phyloP scores from a whole-genome alignment of 192 early-diverging fungal genomes.

The Coemansia sp. region DNA sequence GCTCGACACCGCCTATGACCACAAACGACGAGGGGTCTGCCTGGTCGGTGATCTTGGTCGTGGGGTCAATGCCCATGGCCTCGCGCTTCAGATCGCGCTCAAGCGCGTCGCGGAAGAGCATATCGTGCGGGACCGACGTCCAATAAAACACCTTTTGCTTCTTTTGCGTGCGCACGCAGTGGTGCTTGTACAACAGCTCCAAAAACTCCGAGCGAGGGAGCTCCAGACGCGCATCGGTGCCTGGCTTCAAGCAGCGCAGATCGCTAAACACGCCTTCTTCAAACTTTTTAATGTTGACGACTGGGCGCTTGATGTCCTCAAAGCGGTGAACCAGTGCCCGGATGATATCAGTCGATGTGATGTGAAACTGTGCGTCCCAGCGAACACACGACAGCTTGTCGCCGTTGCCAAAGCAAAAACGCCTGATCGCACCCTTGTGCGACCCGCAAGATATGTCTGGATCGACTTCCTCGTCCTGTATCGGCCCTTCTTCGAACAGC shows the following conservation, averaged over 20 bases:
- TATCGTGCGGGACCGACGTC: constrained; percentile 92
- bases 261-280: constrained; percentile 98
- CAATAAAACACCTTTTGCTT: constrained; percentile 99
- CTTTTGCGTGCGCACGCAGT: constrained; percentile 97
- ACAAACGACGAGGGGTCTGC: constrained; percentile 40
- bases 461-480: constrained; percentile 42
- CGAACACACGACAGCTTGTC: constrained; percentile 90
- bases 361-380: constrained; percentile 91
- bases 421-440: constrained; percentile 44
- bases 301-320: constrained; percentile 83
- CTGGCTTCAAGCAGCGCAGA: constrained; percentile 91
- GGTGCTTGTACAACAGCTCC: constrained; percentile 92
- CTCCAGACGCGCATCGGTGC: constrained; percentile 89
- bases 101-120: constrained; percentile 92
- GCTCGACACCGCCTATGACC: constrained; percentile 49
- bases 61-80: constrained; percentile 79
- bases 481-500: constrained; percentile 51
- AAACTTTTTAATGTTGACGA: constrained; percentile 91
- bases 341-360: constrained; percentile 97
- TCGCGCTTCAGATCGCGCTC: constrained; percentile 96
- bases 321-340: constrained; percentile 88
- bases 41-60: constrained; percentile 56
- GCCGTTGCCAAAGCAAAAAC: constrained; percentile 71
- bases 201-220: constrained; percentile 91
- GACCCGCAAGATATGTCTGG: constrained; percentile 39